Conservation (phyloP, 164 flowering plant species). For the Saururus chinensis region DNA sequence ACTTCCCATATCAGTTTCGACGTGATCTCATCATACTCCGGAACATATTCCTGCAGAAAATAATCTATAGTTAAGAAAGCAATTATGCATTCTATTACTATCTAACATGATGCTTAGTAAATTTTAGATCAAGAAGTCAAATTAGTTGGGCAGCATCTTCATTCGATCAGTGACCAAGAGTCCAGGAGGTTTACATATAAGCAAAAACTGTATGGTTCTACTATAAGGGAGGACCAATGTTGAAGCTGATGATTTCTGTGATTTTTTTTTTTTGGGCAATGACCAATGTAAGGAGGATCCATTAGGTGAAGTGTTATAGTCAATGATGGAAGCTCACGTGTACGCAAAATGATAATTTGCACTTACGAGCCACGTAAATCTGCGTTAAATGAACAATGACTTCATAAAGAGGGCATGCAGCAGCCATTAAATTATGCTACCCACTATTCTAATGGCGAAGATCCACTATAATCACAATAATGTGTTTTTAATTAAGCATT, state of each 20-base stretch:
- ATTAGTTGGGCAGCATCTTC: neutral
- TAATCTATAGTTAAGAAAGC: neutral
- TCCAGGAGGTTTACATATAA: neutral
- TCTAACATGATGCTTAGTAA: neutral
- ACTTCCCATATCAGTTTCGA: conserved; percentile 6
- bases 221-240: no score
- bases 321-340: neutral
- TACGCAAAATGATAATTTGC: no score
- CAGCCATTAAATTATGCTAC: no score
- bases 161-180: neutral
- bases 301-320: neutral
- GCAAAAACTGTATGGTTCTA: neutral
- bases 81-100: neutral
- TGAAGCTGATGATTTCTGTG: neutral
- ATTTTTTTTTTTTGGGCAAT: no score
- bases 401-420: no score
- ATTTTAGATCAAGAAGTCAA: neutral
- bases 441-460: no score
- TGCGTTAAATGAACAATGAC: no score
- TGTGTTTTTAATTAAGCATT: no score
- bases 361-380: neutral
- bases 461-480: no score
- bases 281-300: no score
- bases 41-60: conserved; percentile 5
- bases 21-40: conserved; percentile 5